Percentiles rank a stretch among this genome's conserved stretches.
These are phyloP conservation scores for Cokeromyces recurvatus DNA, from an alignment of 371 early-diverging fungal genomes.

Conservation along the genomic window DNA sequence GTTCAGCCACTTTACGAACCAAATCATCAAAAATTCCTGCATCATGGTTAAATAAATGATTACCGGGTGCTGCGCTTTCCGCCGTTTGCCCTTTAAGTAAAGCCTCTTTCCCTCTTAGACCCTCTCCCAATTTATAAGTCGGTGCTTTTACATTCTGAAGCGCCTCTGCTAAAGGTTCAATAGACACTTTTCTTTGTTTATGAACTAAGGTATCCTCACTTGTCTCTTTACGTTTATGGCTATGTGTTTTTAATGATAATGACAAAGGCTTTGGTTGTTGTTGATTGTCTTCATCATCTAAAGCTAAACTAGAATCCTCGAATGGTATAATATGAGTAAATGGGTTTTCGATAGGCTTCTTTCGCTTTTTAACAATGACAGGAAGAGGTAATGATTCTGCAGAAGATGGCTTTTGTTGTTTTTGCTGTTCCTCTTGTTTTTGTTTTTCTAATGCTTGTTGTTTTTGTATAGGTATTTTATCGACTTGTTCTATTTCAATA, in stretches of 20 bases:
- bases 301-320: conserved; percentile 38
- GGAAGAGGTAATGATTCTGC: conserved; percentile 18
- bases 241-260: background rate
- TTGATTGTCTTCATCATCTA: conserved; percentile 8
- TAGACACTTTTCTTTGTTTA: conserved; percentile 2
- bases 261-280: conserved; percentile 5
- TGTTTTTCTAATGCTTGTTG: conserved; percentile 8
- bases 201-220: background rate
- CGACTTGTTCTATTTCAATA: conserved; percentile 9
- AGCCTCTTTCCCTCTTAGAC: conserved; percentile 22
- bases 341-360: conserved; percentile 46
- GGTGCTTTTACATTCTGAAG: conserved; percentile 15
- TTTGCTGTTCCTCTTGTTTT: conserved; percentile 7
- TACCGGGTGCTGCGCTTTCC: conserved; percentile 40
- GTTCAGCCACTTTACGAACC: conserved; percentile 29
- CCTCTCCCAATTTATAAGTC: conserved; percentile 18
- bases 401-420: conserved; percentile 2
- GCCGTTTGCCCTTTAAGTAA: conserved; percentile 30
- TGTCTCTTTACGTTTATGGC: background rate
- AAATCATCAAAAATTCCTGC: conserved; percentile 32
- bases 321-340: conserved; percentile 51
- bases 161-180: conserved; percentile 13
- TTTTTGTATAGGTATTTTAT: background rate
- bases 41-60: conserved; percentile 29
- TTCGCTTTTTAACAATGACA: conserved; percentile 31